Conservation (phyloP, 441 rosid species). For the Corymbia calophylla region DNA sequence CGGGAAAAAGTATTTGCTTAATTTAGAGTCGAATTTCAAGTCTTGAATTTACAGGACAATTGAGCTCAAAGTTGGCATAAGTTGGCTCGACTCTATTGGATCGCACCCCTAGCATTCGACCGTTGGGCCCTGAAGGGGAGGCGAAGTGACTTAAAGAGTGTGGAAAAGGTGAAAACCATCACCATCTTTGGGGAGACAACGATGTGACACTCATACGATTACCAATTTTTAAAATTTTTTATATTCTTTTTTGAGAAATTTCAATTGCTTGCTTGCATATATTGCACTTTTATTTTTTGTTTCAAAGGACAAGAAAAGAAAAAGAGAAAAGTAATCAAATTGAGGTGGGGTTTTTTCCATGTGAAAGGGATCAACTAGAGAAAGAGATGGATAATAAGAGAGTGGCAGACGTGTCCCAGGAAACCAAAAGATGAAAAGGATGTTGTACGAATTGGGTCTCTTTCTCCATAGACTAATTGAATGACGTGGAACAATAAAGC, state of each 20-base stretch:
- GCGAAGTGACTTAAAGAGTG: background rate
- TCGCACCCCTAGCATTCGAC: background rate
- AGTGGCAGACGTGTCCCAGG: background rate
- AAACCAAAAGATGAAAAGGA: background rate
- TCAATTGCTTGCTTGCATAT: background rate
- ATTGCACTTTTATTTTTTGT: background rate
- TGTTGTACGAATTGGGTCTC: background rate
- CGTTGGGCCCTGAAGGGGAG: background rate
- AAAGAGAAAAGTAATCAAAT: background rate
- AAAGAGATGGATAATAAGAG: background rate
- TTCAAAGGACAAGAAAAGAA: background rate
- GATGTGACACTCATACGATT: background rate
- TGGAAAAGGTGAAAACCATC: background rate
- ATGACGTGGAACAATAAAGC: background rate
- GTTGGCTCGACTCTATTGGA: background rate
- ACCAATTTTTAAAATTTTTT: background rate
- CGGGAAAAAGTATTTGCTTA: background rate
- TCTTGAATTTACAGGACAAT: background rate
- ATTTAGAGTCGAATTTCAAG: background rate
- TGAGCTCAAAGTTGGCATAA: background rate
- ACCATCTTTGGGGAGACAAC: background rate
- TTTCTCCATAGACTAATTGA: background rate
- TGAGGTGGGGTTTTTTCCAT: background rate
- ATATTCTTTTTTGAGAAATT: background rate
- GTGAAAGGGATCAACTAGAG: background rate